A percentile compares a stretch with the other conserved stretches of the same genome.
Conservation (phyloP, 2,329 filamentous ascomycete genomes). For the Nemania sp. region DNA sequence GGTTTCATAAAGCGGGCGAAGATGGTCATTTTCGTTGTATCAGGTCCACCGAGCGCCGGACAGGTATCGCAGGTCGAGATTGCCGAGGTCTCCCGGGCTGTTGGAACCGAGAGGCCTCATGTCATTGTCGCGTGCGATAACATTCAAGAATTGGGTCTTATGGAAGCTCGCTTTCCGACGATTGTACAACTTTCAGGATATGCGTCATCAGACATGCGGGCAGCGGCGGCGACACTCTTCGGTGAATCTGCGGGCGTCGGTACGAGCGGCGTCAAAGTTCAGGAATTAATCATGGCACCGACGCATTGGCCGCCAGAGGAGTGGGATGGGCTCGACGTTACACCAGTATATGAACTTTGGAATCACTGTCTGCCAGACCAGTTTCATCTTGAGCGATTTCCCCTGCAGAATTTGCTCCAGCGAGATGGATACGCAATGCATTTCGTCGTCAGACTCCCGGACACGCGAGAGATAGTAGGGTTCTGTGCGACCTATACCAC, state of each 20-base stretch:
- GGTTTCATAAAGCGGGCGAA: constrained; percentile 64
- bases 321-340: constrained; percentile 42
- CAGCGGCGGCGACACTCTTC: constrained; percentile 57
- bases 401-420: constrained; percentile 52
- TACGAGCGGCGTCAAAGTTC: constrained; percentile 32
- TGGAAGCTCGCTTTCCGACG: constrained; percentile 53
- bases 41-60: constrained; percentile 49
- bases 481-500: constrained; percentile 65
- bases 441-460: constrained; percentile 56
- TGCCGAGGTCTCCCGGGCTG: constrained; percentile 48
- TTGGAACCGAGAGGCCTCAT: constrained; percentile 53
- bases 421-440: constrained; percentile 61
- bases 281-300: constrained; percentile 39
- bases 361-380: constrained; percentile 47
- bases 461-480: constrained; percentile 50
- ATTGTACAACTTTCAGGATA: constrained; percentile 55
- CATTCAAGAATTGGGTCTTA: constrained; percentile 43
- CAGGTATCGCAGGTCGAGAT: constrained; percentile 57
- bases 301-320: constrained; percentile 47
- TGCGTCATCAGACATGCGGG: constrained; percentile 50
- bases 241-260: constrained; percentile 38
- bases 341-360: constrained; percentile 52
- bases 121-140: constrained; percentile 58
- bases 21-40: constrained; percentile 64
- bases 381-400: constrained; percentile 50